Percentiles rank a stretch among this genome's conserved stretches.
These are phyloP conservation scores for Pseudogymnoascus verrucosus DNA, from an alignment of 2,329 filamentous ascomycete species.

Conservation along the genomic window DNA sequence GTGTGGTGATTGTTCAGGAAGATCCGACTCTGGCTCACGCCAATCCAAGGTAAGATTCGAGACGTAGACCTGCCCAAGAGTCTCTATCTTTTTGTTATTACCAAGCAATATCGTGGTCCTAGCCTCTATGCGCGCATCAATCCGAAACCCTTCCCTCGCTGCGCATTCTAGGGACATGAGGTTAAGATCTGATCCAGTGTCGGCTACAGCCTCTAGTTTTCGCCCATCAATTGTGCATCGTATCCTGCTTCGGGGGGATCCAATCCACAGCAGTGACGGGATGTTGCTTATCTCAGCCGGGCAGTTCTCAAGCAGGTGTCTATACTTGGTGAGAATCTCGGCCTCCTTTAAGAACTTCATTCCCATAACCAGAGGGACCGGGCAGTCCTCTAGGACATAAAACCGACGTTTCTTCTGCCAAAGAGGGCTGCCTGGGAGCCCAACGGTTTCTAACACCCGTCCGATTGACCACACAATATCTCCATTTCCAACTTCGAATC, in stretches of 20 bases:
- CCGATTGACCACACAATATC: too few relatives aligned
- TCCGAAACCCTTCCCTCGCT: conserved; percentile 1
- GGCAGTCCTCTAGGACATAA: background rate
- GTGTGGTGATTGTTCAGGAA: background rate
- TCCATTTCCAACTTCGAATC: too few relatives aligned
- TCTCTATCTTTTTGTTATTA: background rate
- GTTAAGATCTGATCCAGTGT: conserved; percentile 5
- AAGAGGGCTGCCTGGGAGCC: too few relatives aligned
- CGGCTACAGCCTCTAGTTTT: background rate
- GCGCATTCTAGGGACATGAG: conserved; percentile 6
- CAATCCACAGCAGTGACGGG: background rate
- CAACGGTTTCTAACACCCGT: too few relatives aligned
- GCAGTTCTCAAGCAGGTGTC: conserved; percentile 12
- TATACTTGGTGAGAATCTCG: conserved; percentile 10
- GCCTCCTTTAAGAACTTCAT: background rate
- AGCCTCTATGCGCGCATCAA: conserved; percentile 6
- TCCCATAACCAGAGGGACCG: conserved; percentile 1
- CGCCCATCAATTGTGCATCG: background rate
- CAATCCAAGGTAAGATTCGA: background rate
- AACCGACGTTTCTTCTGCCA: background rate
- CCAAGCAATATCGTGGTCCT: background rate
- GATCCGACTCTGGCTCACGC: background rate
- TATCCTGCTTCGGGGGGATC: background rate
- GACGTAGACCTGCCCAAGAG: conserved; percentile 9
- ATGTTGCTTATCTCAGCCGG: background rate